A percentile compares a stretch with the other conserved stretches of the same genome.
phyloP scores from a whole-genome alignment of 108 stramenopile genomes.

The Parietichytrium sp. region DNA sequence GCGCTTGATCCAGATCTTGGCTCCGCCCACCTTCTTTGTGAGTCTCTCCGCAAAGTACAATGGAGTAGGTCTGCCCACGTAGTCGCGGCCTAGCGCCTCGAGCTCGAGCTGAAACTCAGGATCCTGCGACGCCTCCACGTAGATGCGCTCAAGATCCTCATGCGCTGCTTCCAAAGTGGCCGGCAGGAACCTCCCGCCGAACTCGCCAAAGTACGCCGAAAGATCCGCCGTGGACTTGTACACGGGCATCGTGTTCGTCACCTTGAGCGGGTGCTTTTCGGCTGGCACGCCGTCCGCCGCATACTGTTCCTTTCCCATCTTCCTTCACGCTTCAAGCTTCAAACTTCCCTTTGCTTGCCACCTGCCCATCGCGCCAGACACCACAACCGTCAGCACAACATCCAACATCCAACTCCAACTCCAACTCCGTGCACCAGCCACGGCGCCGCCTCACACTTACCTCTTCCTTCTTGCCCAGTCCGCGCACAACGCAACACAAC shows the following conservation, averaged over 20 bases:
- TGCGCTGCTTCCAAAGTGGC: constrained; percentile 93
- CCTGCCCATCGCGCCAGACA: too few relatives aligned
- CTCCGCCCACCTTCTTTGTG: constrained; percentile 81
- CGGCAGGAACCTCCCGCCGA: constrained; percentile 96
- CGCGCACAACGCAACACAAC: too few relatives aligned
- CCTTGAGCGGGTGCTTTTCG: not conserved
- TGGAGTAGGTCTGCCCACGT: constrained; percentile 70
- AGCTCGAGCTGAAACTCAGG: constrained; percentile 87
- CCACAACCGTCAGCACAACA: too few relatives aligned
- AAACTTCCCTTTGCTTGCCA: too few relatives aligned
- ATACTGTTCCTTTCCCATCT: too few relatives aligned
- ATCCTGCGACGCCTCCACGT: constrained; percentile 77
- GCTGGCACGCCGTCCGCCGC: constrained; percentile 1
- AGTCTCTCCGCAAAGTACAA: constrained; percentile 86
- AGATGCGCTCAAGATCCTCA: constrained; percentile 83
- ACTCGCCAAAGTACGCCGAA: constrained; percentile 73
- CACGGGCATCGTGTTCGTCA: constrained; percentile 13
- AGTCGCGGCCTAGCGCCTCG: constrained; percentile 47
- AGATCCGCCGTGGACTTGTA: constrained; percentile 44
- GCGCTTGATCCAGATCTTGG: constrained; percentile 90
- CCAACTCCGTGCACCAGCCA: too few relatives aligned
- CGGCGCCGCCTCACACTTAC: too few relatives aligned
- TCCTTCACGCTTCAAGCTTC: too few relatives aligned
- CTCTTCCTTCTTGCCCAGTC: too few relatives aligned
- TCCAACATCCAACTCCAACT: too few relatives aligned